Evolutionary conservation across 768 basidiomycete genomes (phyloP), one percentile per base, ranked within the genome.

Genomic region (Cyclocybe cylindracea): DNA sequence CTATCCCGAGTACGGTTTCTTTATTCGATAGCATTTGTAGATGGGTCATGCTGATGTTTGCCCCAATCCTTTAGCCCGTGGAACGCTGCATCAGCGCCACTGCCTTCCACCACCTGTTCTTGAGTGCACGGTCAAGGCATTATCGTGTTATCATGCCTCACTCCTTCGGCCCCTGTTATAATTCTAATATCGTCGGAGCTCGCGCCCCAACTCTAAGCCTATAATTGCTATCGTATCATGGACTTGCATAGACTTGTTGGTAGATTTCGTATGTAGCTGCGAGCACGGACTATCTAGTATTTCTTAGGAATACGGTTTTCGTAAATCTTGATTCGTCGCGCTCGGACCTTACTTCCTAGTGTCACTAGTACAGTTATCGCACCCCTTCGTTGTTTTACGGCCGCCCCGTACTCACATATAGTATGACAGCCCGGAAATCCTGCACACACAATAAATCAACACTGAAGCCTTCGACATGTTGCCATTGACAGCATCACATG

Each of bases 1-100:
- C 43, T 89, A 89, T 61, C 86, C 83, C 14, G 68, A 82, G 77
- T 78, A 48, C 64, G 75, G 61, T 35, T 32, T 34, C 33, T 16
- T 47, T 18, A 50, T 51, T 37, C 43, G 31, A 13, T 40, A 14
- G 38, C 5, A 36, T 46, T 40, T 13, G 41, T 18, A 29, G 24
- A 44, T 44, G 39, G 43, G 44, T 38, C 43, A 29, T 32, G 34
- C 39, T 48, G 44, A 44, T 43, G 14, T 34, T 50, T 34, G 47
- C 50, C 14, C 7, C 13, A n/a, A 37, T 50, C 46, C 50, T 56
- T 16, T 54, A 80, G 78, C 58, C 73, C 82, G 42, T 90, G 86
- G 83, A 71, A 80, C 57, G 84, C 83, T 16, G 78, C 78, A 16
- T 70, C 69, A 50, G 77, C 72, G 13, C 41, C 76, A 39, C 64